Conservation (phyloP, 2,329 filamentous ascomycete genomes). For the Paraphaeosphaeria minitans region DNA sequence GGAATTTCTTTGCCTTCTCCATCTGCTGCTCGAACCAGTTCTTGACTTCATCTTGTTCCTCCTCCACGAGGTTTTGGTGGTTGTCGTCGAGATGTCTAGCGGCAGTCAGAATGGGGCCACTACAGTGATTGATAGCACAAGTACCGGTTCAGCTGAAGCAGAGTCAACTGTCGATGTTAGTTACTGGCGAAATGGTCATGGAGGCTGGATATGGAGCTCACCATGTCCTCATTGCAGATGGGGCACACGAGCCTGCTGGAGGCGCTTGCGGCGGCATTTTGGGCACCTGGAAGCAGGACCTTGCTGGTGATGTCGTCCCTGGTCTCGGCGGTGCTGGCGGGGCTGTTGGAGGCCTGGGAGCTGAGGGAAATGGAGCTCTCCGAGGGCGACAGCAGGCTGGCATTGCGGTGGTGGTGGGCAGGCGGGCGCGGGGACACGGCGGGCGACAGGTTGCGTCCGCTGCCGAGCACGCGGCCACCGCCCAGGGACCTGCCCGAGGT, state of each 20-base stretch:
- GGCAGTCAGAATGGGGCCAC: conserved; percentile 18
- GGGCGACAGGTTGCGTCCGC: conserved; percentile 79
- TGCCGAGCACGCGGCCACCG: conserved; percentile 89
- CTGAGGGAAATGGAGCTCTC: conserved; percentile 77
- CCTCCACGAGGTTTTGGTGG: conserved; percentile 86
- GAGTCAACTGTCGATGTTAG: conserved; percentile 69
- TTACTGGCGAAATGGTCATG: conserved; percentile 6
- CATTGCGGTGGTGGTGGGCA: conserved; percentile 47
- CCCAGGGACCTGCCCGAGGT: conserved; percentile 70
- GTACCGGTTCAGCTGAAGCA: conserved; percentile 80
- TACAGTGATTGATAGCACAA: conserved; percentile 10
- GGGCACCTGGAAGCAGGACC: conserved; percentile 71
- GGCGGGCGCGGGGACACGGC: conserved; percentile 49
- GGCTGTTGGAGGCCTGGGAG: conserved; percentile 75
- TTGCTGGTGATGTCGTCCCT: conserved; percentile 78
- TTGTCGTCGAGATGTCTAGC: conserved; percentile 79
- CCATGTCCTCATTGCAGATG: conserved; percentile 99
- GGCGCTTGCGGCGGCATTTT: conserved; percentile 61
- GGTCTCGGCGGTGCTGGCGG: conserved; percentile 69
- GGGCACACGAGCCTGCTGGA: conserved; percentile 81
- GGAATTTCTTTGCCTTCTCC: conserved; percentile 89
- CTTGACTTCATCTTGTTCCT: conserved; percentile 92
- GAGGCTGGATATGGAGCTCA: conserved; percentile 47
- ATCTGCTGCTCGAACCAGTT: conserved; percentile 97
- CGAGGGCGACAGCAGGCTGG: conserved; percentile 64